Base-by-base conservation (phyloP, 306 rosid species). In the Vigna mungo region DNA sequence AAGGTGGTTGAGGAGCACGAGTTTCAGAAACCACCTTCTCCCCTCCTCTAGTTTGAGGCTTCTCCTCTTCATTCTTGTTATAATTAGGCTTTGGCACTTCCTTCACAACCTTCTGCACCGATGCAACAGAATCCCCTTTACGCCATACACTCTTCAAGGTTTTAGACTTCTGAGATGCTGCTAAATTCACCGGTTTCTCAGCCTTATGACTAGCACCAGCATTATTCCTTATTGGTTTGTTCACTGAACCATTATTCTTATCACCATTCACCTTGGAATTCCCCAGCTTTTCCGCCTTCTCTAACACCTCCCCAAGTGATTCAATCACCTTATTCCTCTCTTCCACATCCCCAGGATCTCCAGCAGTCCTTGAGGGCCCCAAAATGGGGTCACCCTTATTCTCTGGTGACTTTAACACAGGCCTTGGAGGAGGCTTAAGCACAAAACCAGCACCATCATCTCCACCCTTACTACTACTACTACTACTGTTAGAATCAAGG, bases 121-220 rank as follows among this genome's bases (percentile, higher is more conserved):
- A 54, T n/a, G 96, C 74, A 43, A 95, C 86, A 0, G 89, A 65
- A 76, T 95, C 99, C 64, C 99, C 99, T 86, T 95, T 95, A 30
- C 97, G 97, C 99, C 99, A 95, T 5, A 95, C 92, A 76, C 99
- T 95, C 87, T 92, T 95, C 84, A 84, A 48, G 11, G 97, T 88
- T 81, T 91, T 95, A 48, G 97, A 39, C 68, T 84, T 91, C 59
- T 74, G 83, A 69, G 15, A 82, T 43, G 81, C 11, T 4, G 17
- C 16, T 0, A 87, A 62, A 72, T 77, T 70, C 37, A 56, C 80
- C 0, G 82, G 53, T 67, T 61, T 82, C 34, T 72, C 79, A 72
- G 36, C 77, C 68, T 54, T 74, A 11, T 84, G 79, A 72, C 74
- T 76, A 83, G 74, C 72, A 80, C 32, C 77, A 7, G 60, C 55